These are phyloP conservation scores for Metarhizium anisopliae DNA, from an alignment of 2,329 filamentous ascomycete genomes.

Conservation along the genomic window DNA sequence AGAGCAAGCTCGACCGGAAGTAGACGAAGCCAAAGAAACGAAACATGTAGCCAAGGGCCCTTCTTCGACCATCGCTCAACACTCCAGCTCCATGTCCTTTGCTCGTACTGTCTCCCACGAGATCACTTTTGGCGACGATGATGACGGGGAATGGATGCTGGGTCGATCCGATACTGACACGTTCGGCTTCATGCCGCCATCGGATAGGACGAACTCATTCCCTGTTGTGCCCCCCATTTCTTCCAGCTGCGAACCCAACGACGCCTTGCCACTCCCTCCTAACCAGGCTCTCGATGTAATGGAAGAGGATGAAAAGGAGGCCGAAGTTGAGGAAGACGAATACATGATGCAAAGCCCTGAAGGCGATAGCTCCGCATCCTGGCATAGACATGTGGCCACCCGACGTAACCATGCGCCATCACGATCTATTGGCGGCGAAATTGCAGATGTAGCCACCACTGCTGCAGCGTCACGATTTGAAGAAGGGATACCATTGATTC, in stretches of 20 bases:
- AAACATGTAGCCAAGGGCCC: conserved; percentile 1
- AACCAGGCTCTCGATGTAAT: conserved; percentile 47
- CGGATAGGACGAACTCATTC: conserved; percentile 54
- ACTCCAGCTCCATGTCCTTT: conserved; percentile 54
- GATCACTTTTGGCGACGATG: conserved; percentile 49
- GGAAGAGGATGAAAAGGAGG: conserved; percentile 40
- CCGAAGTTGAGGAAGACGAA: conserved; percentile 31
- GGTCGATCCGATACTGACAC: conserved; percentile 44
- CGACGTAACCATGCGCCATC: conserved; percentile 17
- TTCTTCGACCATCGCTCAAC: conserved; percentile 35
- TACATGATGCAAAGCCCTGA: conserved; percentile 13
- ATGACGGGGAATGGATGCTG: conserved; percentile 49
- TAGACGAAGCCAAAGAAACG: background rate
- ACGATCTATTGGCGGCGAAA: conserved; percentile 34
- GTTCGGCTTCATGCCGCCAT: conserved; percentile 50
- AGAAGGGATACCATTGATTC: conserved; percentile 59
- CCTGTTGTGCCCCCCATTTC: conserved; percentile 41
- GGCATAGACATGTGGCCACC: conserved; percentile 7
- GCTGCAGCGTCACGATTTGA: conserved; percentile 53
- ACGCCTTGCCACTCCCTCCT: conserved; percentile 33
- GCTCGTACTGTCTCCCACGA: conserved; percentile 55
- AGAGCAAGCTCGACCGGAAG: background rate
- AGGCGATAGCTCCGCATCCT: conserved; percentile 5
- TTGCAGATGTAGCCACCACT: conserved; percentile 30
- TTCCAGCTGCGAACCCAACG: conserved; percentile 15